Base-by-base conservation (phyloP, 2,329 filamentous ascomycete species). In the Apiospora saccharicola region DNA sequence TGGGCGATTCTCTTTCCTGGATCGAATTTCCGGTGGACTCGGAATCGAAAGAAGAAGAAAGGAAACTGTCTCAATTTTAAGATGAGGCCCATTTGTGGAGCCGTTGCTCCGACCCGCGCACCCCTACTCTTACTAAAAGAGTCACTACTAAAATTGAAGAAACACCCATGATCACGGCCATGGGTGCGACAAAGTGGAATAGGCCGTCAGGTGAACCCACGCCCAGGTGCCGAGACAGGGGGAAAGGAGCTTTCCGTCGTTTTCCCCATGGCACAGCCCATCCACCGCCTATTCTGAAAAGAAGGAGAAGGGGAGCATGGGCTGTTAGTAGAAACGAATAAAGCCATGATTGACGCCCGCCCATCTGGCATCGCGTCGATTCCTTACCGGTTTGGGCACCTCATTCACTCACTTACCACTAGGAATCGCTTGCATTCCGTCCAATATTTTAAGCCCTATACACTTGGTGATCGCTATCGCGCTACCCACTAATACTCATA, bases 1-100 rank as follows among this genome's bases (percentile, higher is more conserved):
- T 41, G 3, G 34, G n/a, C 57, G 30, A 64, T 64, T 41, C 34
- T 2, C 57, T 24, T 41, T 64, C 57, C 57, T 41, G 13, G 13
- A n/a, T 24, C 57, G 41, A 64, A 64, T 64, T 22, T 64, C 57
- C 57, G 57, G 41, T 1, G 19, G 19, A 10, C 30, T 30, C 22
- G 57, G n/a, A 24, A 12, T 41, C 34, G 57, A 61, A 61, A 16
- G 53, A 37, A 12, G 30, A 30, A 61, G 51, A 24, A n/a, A 61
- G 13, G 13, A 64, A n/a, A 64, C 41, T n/a, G 19, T 64, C 30
- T 64, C 57, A 64, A 41, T 64, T 64, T 57, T 41, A 64, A 41
- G 19, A 41, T 64, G 57, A 64, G 57, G n/a, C n/a, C 57, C 57
- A 64, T 64, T 64, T 64, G 57, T 64, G 57, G 57, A 64, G 57